phyloP scores from a whole-genome alignment of 2,329 filamentous ascomycete species.

The Paramyrothecium sp. region DNA sequence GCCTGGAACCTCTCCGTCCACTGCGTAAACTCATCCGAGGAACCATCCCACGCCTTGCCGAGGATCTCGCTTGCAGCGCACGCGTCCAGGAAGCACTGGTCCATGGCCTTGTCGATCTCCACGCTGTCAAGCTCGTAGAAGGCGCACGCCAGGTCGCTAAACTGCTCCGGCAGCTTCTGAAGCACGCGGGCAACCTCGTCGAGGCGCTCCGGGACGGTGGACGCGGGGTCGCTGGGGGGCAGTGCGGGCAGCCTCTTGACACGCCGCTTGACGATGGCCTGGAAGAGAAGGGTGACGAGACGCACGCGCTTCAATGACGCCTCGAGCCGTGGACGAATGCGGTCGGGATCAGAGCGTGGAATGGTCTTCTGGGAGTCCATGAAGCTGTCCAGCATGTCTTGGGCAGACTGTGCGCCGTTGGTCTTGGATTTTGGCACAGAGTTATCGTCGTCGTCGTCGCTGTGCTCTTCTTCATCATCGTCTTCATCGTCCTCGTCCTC shows the following conservation, averaged over 20 bases:
- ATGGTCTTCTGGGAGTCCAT: slow-evolving; percentile 63
- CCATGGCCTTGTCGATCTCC: slow-evolving; percentile 58
- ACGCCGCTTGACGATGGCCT: slow-evolving; percentile 67
- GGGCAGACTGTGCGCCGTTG: slow-evolving; percentile 35
- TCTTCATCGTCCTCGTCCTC: slow-evolving; percentile 53
- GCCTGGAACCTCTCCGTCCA: slow-evolving; percentile 66
- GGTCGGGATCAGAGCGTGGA: slow-evolving; percentile 61
- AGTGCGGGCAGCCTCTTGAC: slow-evolving; percentile 56
- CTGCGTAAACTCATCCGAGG: slow-evolving; percentile 72
- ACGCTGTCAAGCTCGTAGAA: slow-evolving; percentile 69
- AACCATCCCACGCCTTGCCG: slow-evolving; percentile 58
- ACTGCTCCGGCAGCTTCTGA: slow-evolving; percentile 60
- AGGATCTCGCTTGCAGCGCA: slow-evolving; percentile 55
- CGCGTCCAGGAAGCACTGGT: slow-evolving; percentile 59
- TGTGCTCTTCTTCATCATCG: slow-evolving; percentile 35
- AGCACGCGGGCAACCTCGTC: slow-evolving; percentile 58
- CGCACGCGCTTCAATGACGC: slow-evolving; percentile 63
- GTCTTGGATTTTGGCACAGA: slow-evolving; percentile 19
- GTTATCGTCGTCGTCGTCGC: slow-evolving; percentile 41
- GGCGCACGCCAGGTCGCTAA: slow-evolving; percentile 67
- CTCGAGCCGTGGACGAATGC: slow-evolving; percentile 65
- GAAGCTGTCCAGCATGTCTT: slow-evolving; percentile 65
- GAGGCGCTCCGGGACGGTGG: slow-evolving; percentile 36
- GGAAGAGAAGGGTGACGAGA: slow-evolving; percentile 66
- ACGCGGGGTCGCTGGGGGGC: slow-evolving; percentile 27